Evolutionary conservation across 2,329 filamentous ascomycete genomes (phyloP).

Genomic region (Stemphylium vesicarium): DNA sequence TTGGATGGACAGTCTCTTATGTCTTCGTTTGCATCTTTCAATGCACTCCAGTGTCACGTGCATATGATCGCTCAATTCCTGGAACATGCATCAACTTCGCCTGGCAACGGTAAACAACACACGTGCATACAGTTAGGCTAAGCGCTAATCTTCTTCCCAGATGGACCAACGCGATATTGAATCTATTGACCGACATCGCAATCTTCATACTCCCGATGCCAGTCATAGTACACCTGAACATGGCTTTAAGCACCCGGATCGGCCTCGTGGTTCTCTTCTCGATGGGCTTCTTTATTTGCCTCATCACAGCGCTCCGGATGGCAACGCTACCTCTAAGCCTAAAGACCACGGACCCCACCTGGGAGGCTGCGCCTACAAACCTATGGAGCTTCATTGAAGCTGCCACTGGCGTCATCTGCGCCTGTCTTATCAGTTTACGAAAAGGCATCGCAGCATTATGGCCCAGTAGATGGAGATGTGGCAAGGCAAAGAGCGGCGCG

Average conservation of each 20-base stretch:
- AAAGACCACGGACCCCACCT: slow-evolving; percentile 24
- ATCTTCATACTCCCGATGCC: slow-evolving; percentile 34
- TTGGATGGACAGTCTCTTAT: slow-evolving; percentile 25
- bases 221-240: slow-evolving; percentile 27
- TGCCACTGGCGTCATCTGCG: slow-evolving; percentile 35
- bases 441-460: slow-evolving; percentile 19
- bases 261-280: slow-evolving; percentile 32
- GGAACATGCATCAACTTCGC: slow-evolving; percentile 29
- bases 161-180: slow-evolving; percentile 27
- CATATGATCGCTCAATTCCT: slow-evolving; percentile 22
- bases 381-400: slow-evolving; percentile 40
- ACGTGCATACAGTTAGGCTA: neutral
- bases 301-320: slow-evolving; percentile 36
- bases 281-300: slow-evolving; percentile 37
- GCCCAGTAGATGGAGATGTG: slow-evolving; percentile 23
- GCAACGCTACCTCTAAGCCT: slow-evolving; percentile 28
- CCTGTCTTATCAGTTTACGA: slow-evolving; percentile 35
- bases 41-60: slow-evolving; percentile 24
- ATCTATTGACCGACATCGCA: slow-evolving; percentile 28
- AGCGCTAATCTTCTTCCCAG: slow-evolving; percentile 7
- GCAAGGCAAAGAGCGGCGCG: slow-evolving; percentile 7
- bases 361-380: slow-evolving; percentile 35
- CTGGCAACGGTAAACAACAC: slow-evolving; percentile 28
- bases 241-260: slow-evolving; percentile 25
- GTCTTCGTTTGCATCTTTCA: slow-evolving; percentile 30